These are phyloP conservation scores for Colletotrichum tamarilloi DNA, from an alignment of 2,329 filamentous ascomycete species.

Conservation along the genomic window DNA sequence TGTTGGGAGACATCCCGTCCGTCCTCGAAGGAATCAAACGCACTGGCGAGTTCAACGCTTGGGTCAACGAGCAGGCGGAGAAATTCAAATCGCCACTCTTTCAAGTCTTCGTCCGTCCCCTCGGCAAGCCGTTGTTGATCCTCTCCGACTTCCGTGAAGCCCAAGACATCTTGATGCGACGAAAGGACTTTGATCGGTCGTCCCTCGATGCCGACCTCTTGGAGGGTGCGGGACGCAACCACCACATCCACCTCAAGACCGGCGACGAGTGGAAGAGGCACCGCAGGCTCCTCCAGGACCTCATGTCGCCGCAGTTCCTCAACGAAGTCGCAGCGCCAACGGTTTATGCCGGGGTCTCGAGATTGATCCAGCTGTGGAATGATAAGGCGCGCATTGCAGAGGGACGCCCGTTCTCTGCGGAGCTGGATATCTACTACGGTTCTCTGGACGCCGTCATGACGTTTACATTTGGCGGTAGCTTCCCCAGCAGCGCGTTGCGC, in stretches of 20 bases:
- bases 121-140: slow-evolving; percentile 55
- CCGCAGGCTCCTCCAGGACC: slow-evolving; percentile 48
- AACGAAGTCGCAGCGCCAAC: slow-evolving; percentile 45
- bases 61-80: slow-evolving; percentile 19
- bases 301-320: slow-evolving; percentile 51
- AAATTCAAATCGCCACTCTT: slow-evolving; percentile 54
- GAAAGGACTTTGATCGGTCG: slow-evolving; percentile 56
- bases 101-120: slow-evolving; percentile 59
- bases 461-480: slow-evolving; percentile 41
- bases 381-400: slow-evolving; percentile 45
- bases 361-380: slow-evolving; percentile 48
- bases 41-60: slow-evolving; percentile 32
- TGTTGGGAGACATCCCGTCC: slow-evolving; percentile 57
- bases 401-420: slow-evolving; percentile 44
- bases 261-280: slow-evolving; percentile 46
- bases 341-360: slow-evolving; percentile 44
- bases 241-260: slow-evolving; percentile 46
- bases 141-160: slow-evolving; percentile 48
- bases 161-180: slow-evolving; percentile 56
- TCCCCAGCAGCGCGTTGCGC: slow-evolving; percentile 8
- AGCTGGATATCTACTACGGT: slow-evolving; percentile 43
- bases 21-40: slow-evolving; percentile 48
- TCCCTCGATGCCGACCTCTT: slow-evolving; percentile 42
- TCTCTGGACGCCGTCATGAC: slow-evolving; percentile 46
- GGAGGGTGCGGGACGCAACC: slow-evolving; percentile 44